Base-by-base conservation (phyloP, 305 asterid species). In the Rubia peregrina region DNA sequence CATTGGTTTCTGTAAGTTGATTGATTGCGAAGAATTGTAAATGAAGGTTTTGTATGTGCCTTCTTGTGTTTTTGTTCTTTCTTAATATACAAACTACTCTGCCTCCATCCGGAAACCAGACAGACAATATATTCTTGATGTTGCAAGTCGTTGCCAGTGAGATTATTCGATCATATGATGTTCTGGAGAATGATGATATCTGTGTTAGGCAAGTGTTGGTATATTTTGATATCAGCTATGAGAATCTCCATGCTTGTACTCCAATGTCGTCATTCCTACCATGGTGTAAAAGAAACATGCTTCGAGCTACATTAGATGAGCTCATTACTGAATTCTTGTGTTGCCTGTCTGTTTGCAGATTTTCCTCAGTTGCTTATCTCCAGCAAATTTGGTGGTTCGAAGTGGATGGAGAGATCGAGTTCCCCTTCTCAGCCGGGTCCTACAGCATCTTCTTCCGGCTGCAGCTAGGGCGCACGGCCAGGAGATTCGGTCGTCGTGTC, bases 331-430 rank as follows among this genome's bases (percentile, higher is more conserved):
- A 73, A 14, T 19, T 13, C 3, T 5, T 16, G 21, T 33, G 33
- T 17, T 48, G 1, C 49, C 10, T 41, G 3, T 17, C 24, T 76
- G 55, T 24, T 0, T 75, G 73, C 75, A 93, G 98, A 76, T 93
- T 93, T 73, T 17, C 76, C 6, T 82, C 91, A 4, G 82, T 93
- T 38, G 92, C 96, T 11, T 93, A 91, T 76, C 95, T 91, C 83
- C 96, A 93, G 75, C 97, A 93, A 78, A 91, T 79, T 56, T 93
- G 98, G 97, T 93, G 96, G 97, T 83, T 93, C 41, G 96, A 91
- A 83, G 95, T 83, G 1, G 87, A 88, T 38, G 97, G 97, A 33
- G 97, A 91, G 75, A 83, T 93, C 0, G 96, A 91, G 49, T 93
- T 93, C 81, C 98, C 96, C 0, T 89, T 93, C 30, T 90, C 96